Base-by-base conservation (phyloP, 257 asterid species). In the Paulownia fortunei region DNA sequence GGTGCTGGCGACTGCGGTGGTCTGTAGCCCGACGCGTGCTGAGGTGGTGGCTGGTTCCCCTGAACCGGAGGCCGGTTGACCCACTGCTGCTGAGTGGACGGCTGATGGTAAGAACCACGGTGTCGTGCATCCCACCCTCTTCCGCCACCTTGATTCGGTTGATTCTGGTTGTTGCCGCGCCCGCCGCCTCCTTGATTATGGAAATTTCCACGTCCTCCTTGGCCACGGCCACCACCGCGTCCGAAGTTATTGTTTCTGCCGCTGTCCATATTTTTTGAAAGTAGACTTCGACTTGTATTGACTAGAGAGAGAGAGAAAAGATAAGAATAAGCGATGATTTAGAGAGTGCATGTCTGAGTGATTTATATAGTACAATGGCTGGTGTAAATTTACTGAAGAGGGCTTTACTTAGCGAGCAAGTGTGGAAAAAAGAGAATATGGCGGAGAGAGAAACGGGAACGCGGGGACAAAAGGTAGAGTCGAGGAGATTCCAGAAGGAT, bases 401-500 rank as follows among this genome's bases (percentile, higher is more conserved):
- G 73, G 41, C 37, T 54, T 19, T 44, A 39, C 84, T 78, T 76
- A 1, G 12, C 16, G 23, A 15, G 18, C 1, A 75, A 81, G 76
- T 6, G 11, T 32, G n/a, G 18, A 21, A 1, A 4, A 32, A 41
- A 11, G n/a, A n/a, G n/a, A n/a, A n/a, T n/a, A n/a, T n/a, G n/a
- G n/a, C n/a, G n/a, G n/a, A n/a, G n/a, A n/a, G n/a, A n/a, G n/a
- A n/a, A n/a, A n/a, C n/a, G n/a, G n/a, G n/a, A n/a, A n/a, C n/a
- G n/a, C n/a, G 51, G 51, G 54, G 12, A 13, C 32, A 24, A 12
- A 41, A 58, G 13, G 49, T 1, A 39, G 56, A 13, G 54, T 51
- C 79, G n/a, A 21, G 86, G 47, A 42, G 15, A 63, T 80, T 79
- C 86, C 15, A 30, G 85, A 80, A 82, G 44, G 71, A 70, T 71